A percentile compares a stretch with the other conserved stretches of the same genome.
These are phyloP conservation scores for Turritis glabra DNA, from an alignment of 345 rosid species.

Conservation along the genomic window DNA sequence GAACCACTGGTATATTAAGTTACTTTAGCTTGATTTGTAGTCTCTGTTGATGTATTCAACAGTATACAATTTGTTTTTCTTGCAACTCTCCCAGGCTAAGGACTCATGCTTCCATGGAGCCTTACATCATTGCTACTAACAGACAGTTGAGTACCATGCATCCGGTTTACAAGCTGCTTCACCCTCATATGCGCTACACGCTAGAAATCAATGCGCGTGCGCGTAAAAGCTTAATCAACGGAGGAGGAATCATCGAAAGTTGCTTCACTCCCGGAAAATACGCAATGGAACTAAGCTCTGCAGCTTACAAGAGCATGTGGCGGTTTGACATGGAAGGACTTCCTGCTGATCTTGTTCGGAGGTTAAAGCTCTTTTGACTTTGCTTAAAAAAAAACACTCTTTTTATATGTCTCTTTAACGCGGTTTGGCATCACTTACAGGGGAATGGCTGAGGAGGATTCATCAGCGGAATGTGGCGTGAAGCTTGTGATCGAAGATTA, in stretches of 20 bases:
- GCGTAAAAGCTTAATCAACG: constrained; percentile 82
- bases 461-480: constrained; percentile 69
- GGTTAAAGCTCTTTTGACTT: constrained; percentile 46
- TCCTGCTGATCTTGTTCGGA: constrained; percentile 89
- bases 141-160: constrained; percentile 89
- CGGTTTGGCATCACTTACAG: constrained; percentile 38
- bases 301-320: constrained; percentile 79
- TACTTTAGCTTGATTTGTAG: not conserved
- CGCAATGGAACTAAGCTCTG: constrained; percentile 92
- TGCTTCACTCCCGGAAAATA: constrained; percentile 79
- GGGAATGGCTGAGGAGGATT: constrained; percentile 93
- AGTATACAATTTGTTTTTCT: not conserved
- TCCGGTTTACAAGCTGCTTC: constrained; percentile 80
- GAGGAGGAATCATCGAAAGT: constrained; percentile 90
- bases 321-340: constrained; percentile 89
- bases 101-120: constrained; percentile 94
- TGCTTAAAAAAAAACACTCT: not conserved
- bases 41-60: not conserved
- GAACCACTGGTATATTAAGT: constrained; percentile 72
- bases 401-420: not conserved
- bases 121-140: constrained; percentile 82
- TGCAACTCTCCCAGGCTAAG: constrained; percentile 57
- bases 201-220: constrained; percentile 90
- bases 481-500: constrained; percentile 84
- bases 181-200: constrained; percentile 93